Percentiles rank a stretch among this genome's conserved stretches.
Conservation (phyloP, 2,329 filamentous ascomycete species). For the Fusarium protoensiforme region DNA sequence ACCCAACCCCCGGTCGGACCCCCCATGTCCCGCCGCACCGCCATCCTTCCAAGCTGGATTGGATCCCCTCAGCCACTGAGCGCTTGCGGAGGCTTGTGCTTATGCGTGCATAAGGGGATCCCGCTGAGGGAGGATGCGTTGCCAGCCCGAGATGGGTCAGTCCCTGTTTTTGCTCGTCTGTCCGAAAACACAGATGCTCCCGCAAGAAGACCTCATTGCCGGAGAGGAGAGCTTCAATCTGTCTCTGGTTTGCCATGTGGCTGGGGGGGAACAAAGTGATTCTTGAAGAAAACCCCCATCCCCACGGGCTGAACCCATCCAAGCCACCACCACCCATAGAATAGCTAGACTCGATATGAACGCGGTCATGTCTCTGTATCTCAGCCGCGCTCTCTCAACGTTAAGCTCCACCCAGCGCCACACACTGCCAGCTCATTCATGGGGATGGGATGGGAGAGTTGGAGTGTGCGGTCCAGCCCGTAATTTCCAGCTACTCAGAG, state of each 20-base stretch:
- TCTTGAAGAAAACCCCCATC: neutral
- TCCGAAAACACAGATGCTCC: neutral
- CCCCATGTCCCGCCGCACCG: neutral
- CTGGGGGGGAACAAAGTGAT: neutral
- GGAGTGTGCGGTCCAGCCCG: neutral
- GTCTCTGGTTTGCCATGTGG: neutral
- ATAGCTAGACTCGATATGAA: neutral
- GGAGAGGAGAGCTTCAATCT: neutral
- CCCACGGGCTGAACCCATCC: neutral
- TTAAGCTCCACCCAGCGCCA: neutral
- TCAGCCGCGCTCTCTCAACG: neutral
- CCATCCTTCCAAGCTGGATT: neutral
- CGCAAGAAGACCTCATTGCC: neutral
- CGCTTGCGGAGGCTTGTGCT: slow-evolving; percentile 16
- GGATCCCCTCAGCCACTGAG: slow-evolving; percentile 8
- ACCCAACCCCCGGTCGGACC: neutral
- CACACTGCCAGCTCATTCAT: neutral
- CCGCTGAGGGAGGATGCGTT: neutral
- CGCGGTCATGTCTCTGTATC: neutral
- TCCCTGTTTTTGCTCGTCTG: neutral
- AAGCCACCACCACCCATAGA: slow-evolving; percentile 1
- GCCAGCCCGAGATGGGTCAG: neutral
- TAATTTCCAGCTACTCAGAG: neutral
- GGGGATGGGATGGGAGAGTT: neutral
- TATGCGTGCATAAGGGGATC: slow-evolving; percentile 12